These are phyloP conservation scores for Sphaerulina vaccinii DNA, from an alignment of 2,329 filamentous ascomycete species.

Conservation along the genomic window DNA sequence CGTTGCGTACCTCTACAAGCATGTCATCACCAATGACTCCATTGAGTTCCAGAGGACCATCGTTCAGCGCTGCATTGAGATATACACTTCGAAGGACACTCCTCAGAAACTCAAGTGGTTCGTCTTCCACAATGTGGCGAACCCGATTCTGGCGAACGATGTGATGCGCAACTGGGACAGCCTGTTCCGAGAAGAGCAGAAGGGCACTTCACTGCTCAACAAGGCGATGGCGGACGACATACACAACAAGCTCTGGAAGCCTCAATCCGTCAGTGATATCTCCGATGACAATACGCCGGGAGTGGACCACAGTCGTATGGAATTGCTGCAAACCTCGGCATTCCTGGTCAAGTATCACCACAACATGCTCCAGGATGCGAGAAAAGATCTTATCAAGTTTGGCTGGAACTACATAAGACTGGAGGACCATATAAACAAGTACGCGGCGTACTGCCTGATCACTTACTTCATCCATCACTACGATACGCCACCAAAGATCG, in stretches of 20 bases:
- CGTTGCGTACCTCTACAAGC: slow-evolving; percentile 77
- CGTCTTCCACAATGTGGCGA: slow-evolving; percentile 85
- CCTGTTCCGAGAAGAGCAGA: slow-evolving; percentile 52
- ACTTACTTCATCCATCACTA: slow-evolving; percentile 97
- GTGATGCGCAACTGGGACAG: slow-evolving; percentile 76
- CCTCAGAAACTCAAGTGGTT: slow-evolving; percentile 92
- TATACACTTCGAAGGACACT: slow-evolving; percentile 75
- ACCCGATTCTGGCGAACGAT: slow-evolving; percentile 95
- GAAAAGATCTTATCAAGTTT: slow-evolving; percentile 99
- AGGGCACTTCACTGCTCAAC: slow-evolving; percentile 74
- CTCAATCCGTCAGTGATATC: slow-evolving; percentile 69
- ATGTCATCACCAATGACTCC: slow-evolving; percentile 80
- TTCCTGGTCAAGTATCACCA: slow-evolving; percentile 95
- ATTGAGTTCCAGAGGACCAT: slow-evolving; percentile 82
- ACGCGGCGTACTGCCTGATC: slow-evolving; percentile 94
- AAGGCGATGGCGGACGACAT: slow-evolving; percentile 84
- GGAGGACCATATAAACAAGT: slow-evolving; percentile 99
- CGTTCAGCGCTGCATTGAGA: slow-evolving; percentile 80
- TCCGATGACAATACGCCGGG: slow-evolving; percentile 82
- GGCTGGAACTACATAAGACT: slow-evolving; percentile 97
- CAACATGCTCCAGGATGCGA: slow-evolving; percentile 79
- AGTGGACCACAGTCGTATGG: slow-evolving; percentile 94
- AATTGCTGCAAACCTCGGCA: slow-evolving; percentile 89
- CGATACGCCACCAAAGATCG: slow-evolving; percentile 94
- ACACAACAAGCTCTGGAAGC: slow-evolving; percentile 90